Evolutionary conservation across 345 rosid species (phyloP), one percentile per base, ranked within the genome.

Genomic region (Lepidium africanum): DNA sequence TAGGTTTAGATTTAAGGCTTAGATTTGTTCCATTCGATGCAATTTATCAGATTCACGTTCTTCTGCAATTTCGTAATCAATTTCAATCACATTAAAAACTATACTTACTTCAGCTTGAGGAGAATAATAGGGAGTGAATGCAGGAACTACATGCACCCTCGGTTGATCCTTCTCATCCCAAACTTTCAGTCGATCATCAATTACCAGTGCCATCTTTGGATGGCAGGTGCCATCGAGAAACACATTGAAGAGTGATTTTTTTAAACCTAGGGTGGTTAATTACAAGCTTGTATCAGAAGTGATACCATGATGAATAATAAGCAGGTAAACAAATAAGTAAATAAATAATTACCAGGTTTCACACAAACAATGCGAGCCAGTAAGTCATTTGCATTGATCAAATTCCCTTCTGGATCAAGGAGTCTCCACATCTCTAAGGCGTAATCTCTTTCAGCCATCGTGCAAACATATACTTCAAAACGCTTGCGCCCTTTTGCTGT

Each of bases 391-490:
- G 84, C 56, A 78, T 69, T 85, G 43, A 95, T 95, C 83, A 95
- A 79, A 79, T 84, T 95, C 75, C 92, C 88, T 49, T 89, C 98
- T 47, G 99, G 99, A 73, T 95, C 98, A 79, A 95, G 97, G 79
- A 95, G 99, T 83, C 98, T 85, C 99, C 98, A 95, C 97, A 95
- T 95, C 80, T 95, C 99, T 62, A 91, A 77, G 54, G 99, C 98
- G 73, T 95, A 95, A 79, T 95, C 98, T 79, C 90, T 86, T 80
- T 95, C 98, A 66, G 99, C 98, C 99, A 95, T 95, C 4, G 99
- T 95, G 86, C 99, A 95, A 79, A 89, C 99, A 84, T 91, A 95
- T 74, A 95, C 99, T 77, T 91, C 98, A 78, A 95, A 95, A 33
- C 99, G 97, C 82, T 91, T 95, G 51, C 99, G 90, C 64, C 94